phyloP scores from a whole-genome alignment of 2,329 filamentous ascomycete species.

The Hypoxylon sp. region DNA sequence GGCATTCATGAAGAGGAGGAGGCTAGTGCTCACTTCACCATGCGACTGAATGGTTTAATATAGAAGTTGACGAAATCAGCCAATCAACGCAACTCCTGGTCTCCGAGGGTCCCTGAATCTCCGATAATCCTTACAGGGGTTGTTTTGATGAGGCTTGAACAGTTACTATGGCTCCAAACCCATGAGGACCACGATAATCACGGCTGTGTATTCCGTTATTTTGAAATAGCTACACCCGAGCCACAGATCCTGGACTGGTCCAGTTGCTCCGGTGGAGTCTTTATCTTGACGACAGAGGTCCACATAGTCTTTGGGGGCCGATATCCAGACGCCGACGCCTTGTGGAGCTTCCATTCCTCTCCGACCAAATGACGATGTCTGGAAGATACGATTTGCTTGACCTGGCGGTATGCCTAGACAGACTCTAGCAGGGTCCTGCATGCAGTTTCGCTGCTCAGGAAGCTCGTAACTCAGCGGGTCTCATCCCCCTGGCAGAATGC shows the following conservation, averaged over 20 bases:
- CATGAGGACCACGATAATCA: not conserved
- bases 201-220: slow-evolving; percentile 8
- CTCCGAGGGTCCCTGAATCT: slow-evolving; percentile 13
- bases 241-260: slow-evolving; percentile 2
- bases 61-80: slow-evolving; percentile 5
- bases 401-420: not conserved
- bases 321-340: not conserved
- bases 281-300: slow-evolving; percentile 18
- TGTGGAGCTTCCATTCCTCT: not conserved
- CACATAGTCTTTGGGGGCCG: slow-evolving; percentile 1
- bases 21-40: not conserved
- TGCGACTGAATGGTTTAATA: slow-evolving; percentile 5
- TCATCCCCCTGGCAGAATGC: slow-evolving; percentile 1
- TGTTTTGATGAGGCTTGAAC: not conserved
- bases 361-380: not conserved
- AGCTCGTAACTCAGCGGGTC: slow-evolving; percentile 5
- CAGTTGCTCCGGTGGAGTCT: slow-evolving; percentile 13
- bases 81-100: slow-evolving; percentile 3
- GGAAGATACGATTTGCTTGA: not conserved
- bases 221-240: not conserved
- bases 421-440: slow-evolving; percentile 4
- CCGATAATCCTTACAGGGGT: slow-evolving; percentile 5
- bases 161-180: not conserved
- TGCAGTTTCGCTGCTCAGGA: not conserved
- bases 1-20: not conserved